Evolutionary conservation across 176 grass and related monocot genomes (phyloP), one percentile per base, ranked within the genome.

Genomic region (Tillandsia fasciculata): DNA sequence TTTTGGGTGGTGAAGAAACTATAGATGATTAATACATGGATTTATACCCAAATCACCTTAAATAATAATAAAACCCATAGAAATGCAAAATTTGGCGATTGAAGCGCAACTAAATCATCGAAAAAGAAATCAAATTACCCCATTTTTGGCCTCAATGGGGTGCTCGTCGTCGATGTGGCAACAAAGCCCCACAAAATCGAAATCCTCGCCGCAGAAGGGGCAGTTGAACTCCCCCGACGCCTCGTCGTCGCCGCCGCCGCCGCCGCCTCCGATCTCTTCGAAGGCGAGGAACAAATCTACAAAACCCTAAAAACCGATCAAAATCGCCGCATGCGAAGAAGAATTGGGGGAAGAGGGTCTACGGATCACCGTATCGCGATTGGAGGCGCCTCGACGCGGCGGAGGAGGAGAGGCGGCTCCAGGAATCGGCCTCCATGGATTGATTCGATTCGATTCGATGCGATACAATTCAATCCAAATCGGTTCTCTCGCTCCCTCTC

Each of bases 141-240:
- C 87, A 13, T 70, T 85, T 20, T 87, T 96, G 18, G 91, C 72
- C 72, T 96, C 91, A 12, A 85, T 69, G 49, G 84, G 74, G 79
- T 96, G 91, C 82, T 96, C 91, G 59, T 90, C 91, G 48, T 96
- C 91, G 49, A 96, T 79, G 73, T 96, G 91, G 68, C 87, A 96
- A 76, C 87, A 96, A 23, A 96, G 65, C 11, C 84, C 64, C 12
- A 96, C 84, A 69, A 90, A 87, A 51, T 96, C 91, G n/a, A 96
- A 96, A 64, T 96, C 91, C 76, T 90, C 87, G 17, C 75, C 76
- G 64, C 91, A 90, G 63, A 96, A 96, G 26, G 91, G 91, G 66
- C 91, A 96, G 52, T 79, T 84, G 81, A 84, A 90, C 17, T 66
- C 70, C 61, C 75, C 82, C 33, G 78, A 79, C 76, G 76, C 3